These are phyloP conservation scores for Epichloe glyceriae DNA, from an alignment of 2,329 filamentous ascomycete species.

Conservation along the genomic window DNA sequence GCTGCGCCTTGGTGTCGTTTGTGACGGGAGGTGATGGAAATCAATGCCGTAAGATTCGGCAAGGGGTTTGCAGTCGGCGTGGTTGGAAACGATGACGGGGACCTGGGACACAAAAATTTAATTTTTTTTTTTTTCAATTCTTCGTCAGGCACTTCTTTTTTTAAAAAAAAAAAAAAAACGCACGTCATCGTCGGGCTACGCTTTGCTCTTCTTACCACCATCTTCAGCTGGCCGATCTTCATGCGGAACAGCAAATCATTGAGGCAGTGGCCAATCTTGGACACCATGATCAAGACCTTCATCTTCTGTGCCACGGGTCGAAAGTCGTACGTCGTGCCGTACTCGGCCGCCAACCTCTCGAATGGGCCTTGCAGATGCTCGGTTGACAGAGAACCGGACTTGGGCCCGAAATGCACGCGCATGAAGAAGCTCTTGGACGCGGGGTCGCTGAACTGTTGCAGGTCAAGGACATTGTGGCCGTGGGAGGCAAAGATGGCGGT, in stretches of 20 bases:
- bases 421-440: constrained; percentile 71
- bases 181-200: too few species aligned
- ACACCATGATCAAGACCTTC: constrained; percentile 76
- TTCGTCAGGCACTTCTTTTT: neutral
- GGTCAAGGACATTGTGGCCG: constrained; percentile 69
- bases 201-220: constrained; percentile 32
- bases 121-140: too few species aligned
- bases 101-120: constrained; percentile 22
- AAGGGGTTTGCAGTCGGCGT: constrained; percentile 57
- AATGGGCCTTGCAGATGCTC: constrained; percentile 44
- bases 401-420: constrained; percentile 69
- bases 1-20: constrained; percentile 61
- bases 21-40: constrained; percentile 70
- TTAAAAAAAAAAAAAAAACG: too few species aligned
- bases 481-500: constrained; percentile 63
- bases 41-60: constrained; percentile 62
- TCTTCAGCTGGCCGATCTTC: constrained; percentile 58
- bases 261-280: constrained; percentile 76
- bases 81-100: constrained; percentile 71
- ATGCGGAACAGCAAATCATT: constrained; percentile 75
- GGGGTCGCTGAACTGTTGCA: constrained; percentile 73
- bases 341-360: constrained; percentile 44
- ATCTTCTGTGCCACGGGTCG: constrained; percentile 56
- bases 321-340: constrained; percentile 61
- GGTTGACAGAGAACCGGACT: constrained; percentile 30